Percentiles rank a stretch among this genome's conserved stretches.
These are phyloP conservation scores for Pseudonectria foliicola DNA, from an alignment of 2,329 filamentous ascomycete genomes.

Conservation along the genomic window DNA sequence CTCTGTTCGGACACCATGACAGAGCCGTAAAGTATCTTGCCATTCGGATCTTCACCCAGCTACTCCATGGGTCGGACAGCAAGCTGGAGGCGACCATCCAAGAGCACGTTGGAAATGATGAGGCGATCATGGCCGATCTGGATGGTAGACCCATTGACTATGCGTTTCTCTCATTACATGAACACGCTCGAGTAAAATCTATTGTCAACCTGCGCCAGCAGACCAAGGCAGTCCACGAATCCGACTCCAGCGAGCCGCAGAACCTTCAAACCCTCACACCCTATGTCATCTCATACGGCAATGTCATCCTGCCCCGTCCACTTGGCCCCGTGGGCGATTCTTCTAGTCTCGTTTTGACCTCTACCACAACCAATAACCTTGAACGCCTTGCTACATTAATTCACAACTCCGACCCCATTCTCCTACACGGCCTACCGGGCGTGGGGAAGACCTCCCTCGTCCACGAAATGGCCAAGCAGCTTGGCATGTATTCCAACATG, in stretches of 20 bases:
- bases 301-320: slow-evolving; percentile 60
- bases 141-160: slow-evolving; percentile 75
- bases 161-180: slow-evolving; percentile 57
- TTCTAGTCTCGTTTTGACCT: slow-evolving; percentile 57
- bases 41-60: slow-evolving; percentile 70
- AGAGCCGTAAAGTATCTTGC: slow-evolving; percentile 69
- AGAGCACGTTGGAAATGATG: slow-evolving; percentile 54
- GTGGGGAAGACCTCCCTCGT: slow-evolving; percentile 86
- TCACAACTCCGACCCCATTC: slow-evolving; percentile 60
- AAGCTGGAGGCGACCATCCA: slow-evolving; percentile 66
- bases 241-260: slow-evolving; percentile 6
- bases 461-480: slow-evolving; percentile 70
- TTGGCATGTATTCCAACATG: slow-evolving; percentile 75
- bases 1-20: slow-evolving; percentile 55
- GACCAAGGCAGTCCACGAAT: slow-evolving; percentile 19
- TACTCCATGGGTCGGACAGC: slow-evolving; percentile 72
- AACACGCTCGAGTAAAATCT: slow-evolving; percentile 45
- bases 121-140: slow-evolving; percentile 60
- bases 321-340: slow-evolving; percentile 38
- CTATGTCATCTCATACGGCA: slow-evolving; percentile 58
- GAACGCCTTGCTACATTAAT: slow-evolving; percentile 61
- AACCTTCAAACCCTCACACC: slow-evolving; percentile 44
- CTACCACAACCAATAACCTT: slow-evolving; percentile 67
- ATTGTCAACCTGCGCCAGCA: slow-evolving; percentile 36
- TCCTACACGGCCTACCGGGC: slow-evolving; percentile 77